Evolutionary conservation across 2,329 filamentous ascomycete species (phyloP), one percentile per base, ranked within the genome.

Genomic region (Dothidotthia symphoricarpi): DNA sequence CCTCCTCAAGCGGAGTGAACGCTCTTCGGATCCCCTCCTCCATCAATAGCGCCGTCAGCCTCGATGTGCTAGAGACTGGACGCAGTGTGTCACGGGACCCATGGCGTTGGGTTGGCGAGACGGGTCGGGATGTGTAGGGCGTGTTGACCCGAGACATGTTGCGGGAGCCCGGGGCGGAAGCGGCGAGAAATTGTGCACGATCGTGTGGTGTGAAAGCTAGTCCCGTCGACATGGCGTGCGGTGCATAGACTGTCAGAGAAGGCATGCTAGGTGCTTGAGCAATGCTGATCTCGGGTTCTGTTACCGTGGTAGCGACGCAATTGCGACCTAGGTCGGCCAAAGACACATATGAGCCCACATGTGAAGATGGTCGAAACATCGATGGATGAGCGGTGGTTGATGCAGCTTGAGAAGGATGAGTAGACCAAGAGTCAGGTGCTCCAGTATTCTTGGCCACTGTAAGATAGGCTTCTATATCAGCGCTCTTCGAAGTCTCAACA

Each of bases 111-210:
- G 16, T 15, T 11, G 42, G 40, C 8, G 48, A 37, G 14, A 17
- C 15, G 6, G 39, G 19, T 19, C 28, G 42, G 6, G 36, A 44
- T 6, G 6, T 14, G 7, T 12, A 30, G 0, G 51, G 53, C 1
- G 46, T 49, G 11, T 45, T 44, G 11, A 41, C 25, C 22, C 43
- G 36, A 0, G 48, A 55, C 1, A 24, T 45, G 6, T 47, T 33
- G 5, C 51, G 45, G 9, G 53, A 56, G 7, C 44, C 56, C 4
- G 60, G 60, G 0, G 59, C 59, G 0, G 56, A 61, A 26, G 43
- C 44, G 2, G 59, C 48, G n/a, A 59, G 51, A 33, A 40, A 57
- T 2, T 43, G 34, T 5, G 47, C 48, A 14, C 49, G 47, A 27
- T 51, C 41, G 25, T 56, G 47, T 2, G 56, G 55, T 3, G 44